Percentiles rank a stretch among this genome's conserved stretches.
phyloP scores from a whole-genome alignment of 805 yeast genomes.

The Metschnikowia kofuensis region DNA sequence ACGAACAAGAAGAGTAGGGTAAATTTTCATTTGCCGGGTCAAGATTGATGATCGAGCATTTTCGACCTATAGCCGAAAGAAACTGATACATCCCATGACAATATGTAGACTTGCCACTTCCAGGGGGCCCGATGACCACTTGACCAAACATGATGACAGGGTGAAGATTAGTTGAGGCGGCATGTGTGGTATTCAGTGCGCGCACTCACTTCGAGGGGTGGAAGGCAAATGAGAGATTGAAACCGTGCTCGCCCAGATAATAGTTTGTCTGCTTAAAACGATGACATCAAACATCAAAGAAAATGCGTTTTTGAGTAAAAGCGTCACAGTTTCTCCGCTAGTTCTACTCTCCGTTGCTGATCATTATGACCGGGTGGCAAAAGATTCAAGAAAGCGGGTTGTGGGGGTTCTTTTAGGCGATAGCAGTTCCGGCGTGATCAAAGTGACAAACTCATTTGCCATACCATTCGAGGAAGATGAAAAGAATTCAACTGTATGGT shows the following conservation, averaged over 20 bases:
- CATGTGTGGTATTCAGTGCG: slow-evolving; percentile 7
- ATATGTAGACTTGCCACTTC: slow-evolving; percentile 94
- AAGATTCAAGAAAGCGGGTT: slow-evolving; percentile 70
- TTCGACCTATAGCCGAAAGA: slow-evolving; percentile 89
- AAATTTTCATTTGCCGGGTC: slow-evolving; percentile 86
- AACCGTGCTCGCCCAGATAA: too few relatives aligned
- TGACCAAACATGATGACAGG: slow-evolving; percentile 62
- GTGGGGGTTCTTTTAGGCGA: slow-evolving; percentile 95
- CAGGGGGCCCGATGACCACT: slow-evolving; percentile 96
- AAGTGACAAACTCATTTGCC: slow-evolving; percentile 90
- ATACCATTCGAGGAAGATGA: slow-evolving; percentile 98
- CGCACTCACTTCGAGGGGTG: slow-evolving; percentile 10
- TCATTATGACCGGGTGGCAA: slow-evolving; percentile 86
- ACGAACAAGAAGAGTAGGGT: slow-evolving; percentile 62
- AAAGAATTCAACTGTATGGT: slow-evolving; percentile 89
- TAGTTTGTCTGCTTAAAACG: background rate
- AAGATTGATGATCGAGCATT: slow-evolving; percentile 76
- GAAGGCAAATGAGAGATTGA: too few relatives aligned
- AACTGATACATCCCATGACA: slow-evolving; percentile 92
- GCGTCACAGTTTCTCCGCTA: slow-evolving; percentile 91
- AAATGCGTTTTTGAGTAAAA: slow-evolving; percentile 41
- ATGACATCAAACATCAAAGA: slow-evolving; percentile 34
- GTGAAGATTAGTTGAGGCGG: background rate
- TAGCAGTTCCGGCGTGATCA: slow-evolving; percentile 51
- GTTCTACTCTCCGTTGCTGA: slow-evolving; percentile 93